Evolutionary conservation across 2,329 filamentous ascomycete genomes (phyloP).

Genomic region (Scytalidium lignicola): DNA sequence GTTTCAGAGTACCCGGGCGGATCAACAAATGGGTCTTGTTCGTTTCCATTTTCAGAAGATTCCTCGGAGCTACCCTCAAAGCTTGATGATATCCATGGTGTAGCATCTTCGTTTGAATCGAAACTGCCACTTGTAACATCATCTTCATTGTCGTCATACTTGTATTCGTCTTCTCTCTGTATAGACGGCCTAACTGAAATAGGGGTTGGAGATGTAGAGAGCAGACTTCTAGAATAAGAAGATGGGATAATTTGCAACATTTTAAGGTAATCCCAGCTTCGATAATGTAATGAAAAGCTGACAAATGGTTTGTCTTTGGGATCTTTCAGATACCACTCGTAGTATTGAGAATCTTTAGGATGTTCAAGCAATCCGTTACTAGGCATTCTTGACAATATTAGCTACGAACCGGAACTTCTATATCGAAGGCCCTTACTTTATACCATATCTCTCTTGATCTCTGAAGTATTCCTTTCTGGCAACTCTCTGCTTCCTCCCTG

Average conservation of each 20-base stretch:
- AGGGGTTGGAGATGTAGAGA: conserved; percentile 8
- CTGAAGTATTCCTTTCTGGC: conserved; percentile 39
- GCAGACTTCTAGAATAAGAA: conserved; percentile 11
- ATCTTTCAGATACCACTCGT: conserved; percentile 48
- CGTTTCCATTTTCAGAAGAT: too few relatives aligned
- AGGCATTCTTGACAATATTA: conserved; percentile 35
- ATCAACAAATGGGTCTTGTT: too few relatives aligned
- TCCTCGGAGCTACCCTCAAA: conserved; percentile 13
- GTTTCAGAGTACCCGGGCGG: too few relatives aligned
- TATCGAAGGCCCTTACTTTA: conserved; percentile 35
- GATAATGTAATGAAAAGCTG: conserved; percentile 52
- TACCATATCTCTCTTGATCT: conserved; percentile 45
- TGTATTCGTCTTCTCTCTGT: too few relatives aligned
- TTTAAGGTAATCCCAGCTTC: conserved; percentile 44
- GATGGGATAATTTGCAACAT: conserved; percentile 40
- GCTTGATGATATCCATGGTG: conserved; percentile 13
- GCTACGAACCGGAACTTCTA: too few relatives aligned
- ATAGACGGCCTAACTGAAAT: too few relatives aligned
- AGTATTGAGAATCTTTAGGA: conserved; percentile 45
- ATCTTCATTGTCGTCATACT: neutral
- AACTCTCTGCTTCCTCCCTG: conserved; percentile 37
- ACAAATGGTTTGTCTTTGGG: conserved; percentile 46
- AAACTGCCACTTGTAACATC: neutral
- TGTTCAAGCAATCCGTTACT: conserved; percentile 48
- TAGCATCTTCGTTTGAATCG: neutral